Evolutionary conservation across 75 land plant genomes (phyloP), one percentile per base, ranked within the genome.

Genomic region (Pinus albicaulis): DNA sequence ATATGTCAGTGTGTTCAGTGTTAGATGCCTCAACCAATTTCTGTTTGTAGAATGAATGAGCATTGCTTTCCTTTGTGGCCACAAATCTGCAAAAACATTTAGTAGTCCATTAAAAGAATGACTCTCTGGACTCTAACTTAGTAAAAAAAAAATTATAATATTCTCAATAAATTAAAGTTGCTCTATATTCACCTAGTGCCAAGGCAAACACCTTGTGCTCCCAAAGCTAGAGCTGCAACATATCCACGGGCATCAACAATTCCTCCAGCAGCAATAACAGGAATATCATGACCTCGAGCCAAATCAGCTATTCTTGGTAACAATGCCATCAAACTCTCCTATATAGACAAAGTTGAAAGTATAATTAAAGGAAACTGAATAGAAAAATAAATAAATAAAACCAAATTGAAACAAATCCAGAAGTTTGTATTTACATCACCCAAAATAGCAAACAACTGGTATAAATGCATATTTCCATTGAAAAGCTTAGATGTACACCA

Each of bases 211-310:
- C 92, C 99, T 25, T 89, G 84, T 71, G 99, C 99, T 38, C 99
- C 99, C 57, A 96, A 84, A 38, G 97, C 91, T 78, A 96, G 64
- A 11, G 97, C 94, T 63, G 99, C 97, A 59, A 92, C 92, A 85
- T 96, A 96, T 44, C 99, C 97, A 65, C 94, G 91, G 13, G 82
- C 91, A 87, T 96, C 99, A 17, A 76, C 88, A 64, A 96, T 96
- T 16, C 92, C 92, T 0, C 99, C 99, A 75, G 94, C 96, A 74
- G 99, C 99, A 76, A 96, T 91, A 14, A 92, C 79, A 60, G 91
- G 90, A 38, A 92, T 91, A 57, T 86, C 82, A 76, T 71, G 80
- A 59, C 76, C 77, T 56, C 72, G 62, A 62, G 86, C 84, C 38
- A 88, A 77, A 74, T 95, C 98, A 74, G 88, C 93, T 5, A 89